Conservation (phyloP, 2,329 filamentous ascomycete genomes). For the Diplodia seriata region DNA sequence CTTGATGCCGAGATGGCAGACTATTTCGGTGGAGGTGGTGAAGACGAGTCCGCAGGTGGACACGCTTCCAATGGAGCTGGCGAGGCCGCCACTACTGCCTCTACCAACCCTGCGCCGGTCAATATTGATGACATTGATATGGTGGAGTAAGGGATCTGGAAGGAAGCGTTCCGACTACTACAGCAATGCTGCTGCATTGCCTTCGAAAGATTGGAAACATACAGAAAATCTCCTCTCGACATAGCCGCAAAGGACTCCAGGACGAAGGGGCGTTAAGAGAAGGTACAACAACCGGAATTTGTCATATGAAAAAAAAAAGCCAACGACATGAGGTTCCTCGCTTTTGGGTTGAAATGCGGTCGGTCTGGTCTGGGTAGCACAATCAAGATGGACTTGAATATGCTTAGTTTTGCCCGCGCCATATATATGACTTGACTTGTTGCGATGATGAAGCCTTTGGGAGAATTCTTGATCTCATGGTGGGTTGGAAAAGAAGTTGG, state of each 20-base stretch:
- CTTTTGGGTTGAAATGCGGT: background rate
- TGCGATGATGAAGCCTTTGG: background rate
- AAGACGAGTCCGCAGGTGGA: background rate
- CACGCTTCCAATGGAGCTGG: slow-evolving; percentile 9
- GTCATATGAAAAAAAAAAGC: background rate
- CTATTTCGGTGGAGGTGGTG: slow-evolving; percentile 68
- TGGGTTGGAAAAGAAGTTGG: no score
- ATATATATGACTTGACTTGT: background rate
- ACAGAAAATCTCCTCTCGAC: slow-evolving; percentile 5
- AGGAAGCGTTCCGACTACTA: background rate
- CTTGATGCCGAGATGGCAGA: slow-evolving; percentile 97
- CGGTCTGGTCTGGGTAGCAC: background rate
- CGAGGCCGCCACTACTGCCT: background rate
- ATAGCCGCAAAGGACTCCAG: background rate
- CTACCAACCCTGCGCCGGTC: background rate
- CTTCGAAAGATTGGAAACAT: slow-evolving; percentile 1
- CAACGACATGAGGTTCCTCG: background rate
- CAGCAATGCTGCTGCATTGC: background rate
- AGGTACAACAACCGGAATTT: background rate
- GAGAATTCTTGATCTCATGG: background rate
- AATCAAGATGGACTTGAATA: background rate
- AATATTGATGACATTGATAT: slow-evolving; percentile 32
- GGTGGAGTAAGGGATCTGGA: slow-evolving; percentile 22
- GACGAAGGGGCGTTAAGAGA: background rate
- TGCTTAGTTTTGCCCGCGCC: background rate